Percentiles rank a stretch among this genome's conserved stretches.
Conservation (phyloP, 495 filamentous ascomycete species). For the Neurospora pannonica region DNA sequence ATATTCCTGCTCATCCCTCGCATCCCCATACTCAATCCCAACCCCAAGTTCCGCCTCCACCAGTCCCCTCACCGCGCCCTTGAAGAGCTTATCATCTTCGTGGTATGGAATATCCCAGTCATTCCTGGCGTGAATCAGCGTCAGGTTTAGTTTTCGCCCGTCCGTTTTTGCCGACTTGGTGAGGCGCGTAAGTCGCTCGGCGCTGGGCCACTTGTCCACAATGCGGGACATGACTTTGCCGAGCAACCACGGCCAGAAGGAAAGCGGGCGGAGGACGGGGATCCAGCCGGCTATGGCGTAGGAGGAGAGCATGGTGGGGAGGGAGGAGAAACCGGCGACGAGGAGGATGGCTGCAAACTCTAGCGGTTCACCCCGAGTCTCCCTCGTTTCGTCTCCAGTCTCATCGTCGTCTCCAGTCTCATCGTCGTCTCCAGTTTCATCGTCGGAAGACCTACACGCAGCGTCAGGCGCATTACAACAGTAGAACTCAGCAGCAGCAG, state of each 20-base stretch:
- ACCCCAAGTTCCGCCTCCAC: conserved; percentile 14
- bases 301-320: conserved; percentile 56
- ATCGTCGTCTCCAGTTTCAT: background rate
- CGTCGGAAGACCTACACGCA: background rate
- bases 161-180: conserved; percentile 36
- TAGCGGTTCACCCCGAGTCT: conserved; percentile 22
- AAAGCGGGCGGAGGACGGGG: conserved; percentile 68
- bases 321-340: conserved; percentile 65
- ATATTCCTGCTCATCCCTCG: conserved; percentile 19
- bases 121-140: conserved; percentile 65
- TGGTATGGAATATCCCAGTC: conserved; percentile 67
- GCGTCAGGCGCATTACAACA: background rate
- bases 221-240: conserved; percentile 29
- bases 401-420: no score
- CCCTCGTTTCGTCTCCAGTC: no score
- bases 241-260: conserved; percentile 33
- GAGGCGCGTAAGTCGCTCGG: conserved; percentile 32
- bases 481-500: conserved; percentile 63
- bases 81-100: conserved; percentile 48
- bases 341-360: conserved; percentile 66
- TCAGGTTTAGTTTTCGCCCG: conserved; percentile 44
- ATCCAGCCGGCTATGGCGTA: conserved; percentile 62
- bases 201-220: conserved; percentile 45
- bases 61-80: conserved; percentile 43
- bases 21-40: conserved; percentile 7